A percentile compares a stretch with the other conserved stretches of the same genome.
Conservation (phyloP, 129 eudicot genomes). For the Artemisia tridentata region DNA sequence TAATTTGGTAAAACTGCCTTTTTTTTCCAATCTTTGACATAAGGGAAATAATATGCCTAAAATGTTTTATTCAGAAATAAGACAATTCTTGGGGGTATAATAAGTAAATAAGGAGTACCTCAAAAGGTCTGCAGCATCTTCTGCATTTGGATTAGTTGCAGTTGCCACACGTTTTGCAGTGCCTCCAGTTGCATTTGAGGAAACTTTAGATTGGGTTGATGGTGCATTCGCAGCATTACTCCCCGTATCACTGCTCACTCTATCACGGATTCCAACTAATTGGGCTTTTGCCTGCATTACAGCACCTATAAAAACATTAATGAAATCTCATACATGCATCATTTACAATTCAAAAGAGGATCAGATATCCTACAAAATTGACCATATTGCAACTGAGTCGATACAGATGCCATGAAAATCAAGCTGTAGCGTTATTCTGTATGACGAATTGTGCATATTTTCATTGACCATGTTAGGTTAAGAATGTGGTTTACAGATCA, state of each 20-base stretch:
- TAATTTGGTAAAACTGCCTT: background rate
- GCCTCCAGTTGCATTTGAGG: conserved; percentile 38
- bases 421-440: background rate
- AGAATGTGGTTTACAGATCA: background rate
- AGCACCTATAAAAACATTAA: conserved; percentile 50
- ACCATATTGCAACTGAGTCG: background rate
- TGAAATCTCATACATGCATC: background rate
- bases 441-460: too few relatives aligned
- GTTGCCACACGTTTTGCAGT: conserved; percentile 63
- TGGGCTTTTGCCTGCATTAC: conserved; percentile 89
- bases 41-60: background rate
- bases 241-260: conserved; percentile 88
- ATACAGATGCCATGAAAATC: background rate
- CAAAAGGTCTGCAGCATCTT: conserved; percentile 87
- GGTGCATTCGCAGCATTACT: conserved; percentile 22
- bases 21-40: background rate
- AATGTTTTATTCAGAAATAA: background rate
- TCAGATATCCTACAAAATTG: background rate
- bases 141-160: conserved; percentile 70
- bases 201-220: conserved; percentile 30
- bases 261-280: conserved; percentile 82
- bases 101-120: conserved; percentile 36
- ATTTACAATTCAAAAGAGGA: background rate
- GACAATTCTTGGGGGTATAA: background rate
- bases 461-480: background rate